Conservation (phyloP, 495 filamentous ascomycete species). For the Hyaloscypha hepaticicola region DNA sequence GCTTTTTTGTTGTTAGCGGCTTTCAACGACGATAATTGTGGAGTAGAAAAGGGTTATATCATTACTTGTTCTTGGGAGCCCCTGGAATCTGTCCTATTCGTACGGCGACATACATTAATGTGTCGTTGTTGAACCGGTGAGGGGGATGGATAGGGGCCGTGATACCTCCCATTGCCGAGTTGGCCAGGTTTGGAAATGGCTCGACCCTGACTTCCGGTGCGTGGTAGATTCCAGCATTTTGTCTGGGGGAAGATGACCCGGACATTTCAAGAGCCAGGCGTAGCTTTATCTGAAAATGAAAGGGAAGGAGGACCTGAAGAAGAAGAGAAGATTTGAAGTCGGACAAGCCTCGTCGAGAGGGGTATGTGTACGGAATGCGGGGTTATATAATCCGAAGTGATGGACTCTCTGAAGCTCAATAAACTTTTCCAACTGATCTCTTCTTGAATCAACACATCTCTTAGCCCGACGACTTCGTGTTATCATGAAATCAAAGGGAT, state of each 20-base stretch:
- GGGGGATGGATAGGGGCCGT: slow-evolving; percentile 11
- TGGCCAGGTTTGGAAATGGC: slow-evolving; percentile 2
- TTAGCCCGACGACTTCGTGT: neutral
- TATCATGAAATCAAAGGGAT: neutral
- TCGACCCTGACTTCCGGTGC: neutral
- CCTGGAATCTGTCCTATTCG: neutral
- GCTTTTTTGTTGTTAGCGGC: neutral
- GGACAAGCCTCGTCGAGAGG: neutral
- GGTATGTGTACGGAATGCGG: neutral
- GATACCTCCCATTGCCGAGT: slow-evolving; percentile 2
- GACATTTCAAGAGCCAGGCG: neutral
- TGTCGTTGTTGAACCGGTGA: slow-evolving; percentile 12
- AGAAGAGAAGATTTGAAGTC: neutral
- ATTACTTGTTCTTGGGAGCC: neutral
- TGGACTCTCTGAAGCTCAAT: neutral
- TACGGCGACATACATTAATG: slow-evolving; percentile 10
- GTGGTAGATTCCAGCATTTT: neutral
- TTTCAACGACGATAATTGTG: no score
- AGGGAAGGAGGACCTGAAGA: neutral
- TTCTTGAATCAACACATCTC: neutral
- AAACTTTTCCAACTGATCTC: neutral
- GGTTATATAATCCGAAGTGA: neutral
- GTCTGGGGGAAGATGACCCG: neutral
- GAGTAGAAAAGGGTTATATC: neutral
- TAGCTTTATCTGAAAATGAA: neutral